Evolutionary conservation across 306 rosid genomes (phyloP).

Genomic region (Trifolium pratense): DNA sequence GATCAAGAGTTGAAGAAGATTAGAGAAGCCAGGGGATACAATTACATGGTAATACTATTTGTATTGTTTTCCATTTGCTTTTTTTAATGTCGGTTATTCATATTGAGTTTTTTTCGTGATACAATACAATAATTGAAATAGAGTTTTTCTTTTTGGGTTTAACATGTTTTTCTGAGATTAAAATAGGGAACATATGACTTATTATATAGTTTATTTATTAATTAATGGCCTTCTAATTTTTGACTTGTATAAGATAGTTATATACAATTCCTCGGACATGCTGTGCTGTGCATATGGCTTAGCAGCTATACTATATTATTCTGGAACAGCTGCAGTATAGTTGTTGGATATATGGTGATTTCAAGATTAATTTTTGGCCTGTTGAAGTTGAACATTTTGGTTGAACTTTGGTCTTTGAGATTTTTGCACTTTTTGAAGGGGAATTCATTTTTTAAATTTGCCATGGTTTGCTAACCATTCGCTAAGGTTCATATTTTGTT

Average conservation of each 20-base stretch:
- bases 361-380: constrained; percentile 6
- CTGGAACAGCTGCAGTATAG: not conserved
- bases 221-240: not conserved
- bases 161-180: not conserved
- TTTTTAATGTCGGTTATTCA: not conserved
- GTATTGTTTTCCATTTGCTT: not conserved
- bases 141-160: too few species aligned
- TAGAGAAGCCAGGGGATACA: constrained; percentile 79
- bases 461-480: not conserved
- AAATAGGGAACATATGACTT: not conserved
- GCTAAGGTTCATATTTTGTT: not conserved
- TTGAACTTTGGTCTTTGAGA: not conserved
- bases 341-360: not conserved
- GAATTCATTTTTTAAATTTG: constrained; percentile 5
- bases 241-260: not conserved
- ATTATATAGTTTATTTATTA: too few species aligned
- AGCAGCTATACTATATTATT: too few species aligned
- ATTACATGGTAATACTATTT: constrained; percentile 65
- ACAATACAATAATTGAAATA: too few species aligned
- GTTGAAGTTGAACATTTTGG: not conserved
- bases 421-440: not conserved
- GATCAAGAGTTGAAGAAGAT: constrained; percentile 69
- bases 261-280: too few species aligned
- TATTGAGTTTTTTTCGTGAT: not conserved
- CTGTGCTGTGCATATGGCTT: too few species aligned